Conservation (phyloP, 805 yeast genomes). For the Starmerella stellata region DNA sequence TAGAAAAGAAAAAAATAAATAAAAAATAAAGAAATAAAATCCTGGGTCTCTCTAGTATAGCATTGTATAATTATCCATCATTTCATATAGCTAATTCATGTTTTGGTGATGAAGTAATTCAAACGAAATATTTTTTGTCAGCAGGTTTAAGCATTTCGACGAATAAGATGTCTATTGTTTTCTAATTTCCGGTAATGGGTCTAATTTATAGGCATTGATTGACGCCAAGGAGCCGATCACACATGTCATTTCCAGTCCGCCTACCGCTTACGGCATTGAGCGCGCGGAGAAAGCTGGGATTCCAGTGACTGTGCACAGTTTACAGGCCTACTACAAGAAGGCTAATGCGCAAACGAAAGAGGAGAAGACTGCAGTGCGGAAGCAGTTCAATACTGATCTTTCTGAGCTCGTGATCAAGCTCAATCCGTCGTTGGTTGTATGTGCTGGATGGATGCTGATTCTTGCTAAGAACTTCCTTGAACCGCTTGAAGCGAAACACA, state of each 20-base stretch:
- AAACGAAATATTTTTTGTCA: constrained; percentile 1
- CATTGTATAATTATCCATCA: too few relatives aligned
- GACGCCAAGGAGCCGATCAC: constrained; percentile 51
- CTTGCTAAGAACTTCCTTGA: constrained; percentile 57
- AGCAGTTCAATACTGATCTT: constrained; percentile 57
- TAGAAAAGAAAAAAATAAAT: not conserved
- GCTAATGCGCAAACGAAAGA: constrained; percentile 36
- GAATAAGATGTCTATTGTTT: constrained; percentile 36
- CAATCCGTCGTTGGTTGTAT: constrained; percentile 72
- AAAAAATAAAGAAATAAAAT: not conserved
- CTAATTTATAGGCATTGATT: constrained; percentile 87
- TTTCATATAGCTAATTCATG: too few relatives aligned
- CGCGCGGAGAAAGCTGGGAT: constrained; percentile 58
- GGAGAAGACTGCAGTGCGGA: constrained; percentile 44
- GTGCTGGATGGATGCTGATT: constrained; percentile 98
- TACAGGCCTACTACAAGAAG: constrained; percentile 48
- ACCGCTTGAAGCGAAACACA: constrained; percentile 39
- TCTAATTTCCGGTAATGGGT: constrained; percentile 89
- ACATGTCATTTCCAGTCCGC: constrained; percentile 68
- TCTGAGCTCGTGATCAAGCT: constrained; percentile 42
- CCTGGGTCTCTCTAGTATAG: too few relatives aligned
- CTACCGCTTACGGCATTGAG: constrained; percentile 69
- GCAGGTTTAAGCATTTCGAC: not conserved
- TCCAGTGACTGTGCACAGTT: constrained; percentile 49
- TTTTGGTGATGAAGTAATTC: too few relatives aligned